Base-by-base conservation (phyloP, 345 rosid genomes). In the Salix udensis region DNA sequence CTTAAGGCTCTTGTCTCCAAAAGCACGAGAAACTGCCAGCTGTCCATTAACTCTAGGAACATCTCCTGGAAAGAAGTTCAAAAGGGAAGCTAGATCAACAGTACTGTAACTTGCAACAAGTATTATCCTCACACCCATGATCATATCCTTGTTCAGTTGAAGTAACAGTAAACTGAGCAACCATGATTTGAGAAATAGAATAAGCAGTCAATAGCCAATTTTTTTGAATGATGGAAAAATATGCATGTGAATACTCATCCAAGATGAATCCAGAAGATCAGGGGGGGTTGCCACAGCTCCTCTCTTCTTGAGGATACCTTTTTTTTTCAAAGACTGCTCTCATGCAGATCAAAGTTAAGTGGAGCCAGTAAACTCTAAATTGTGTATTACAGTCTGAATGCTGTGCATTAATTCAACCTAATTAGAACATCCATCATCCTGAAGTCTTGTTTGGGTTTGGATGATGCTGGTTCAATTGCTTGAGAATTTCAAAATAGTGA, bases 31-130 rank as follows among this genome's bases (percentile, higher is more conserved):
- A 42, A 91, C 93, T 28, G 96, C 96, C 73, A 91, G 83, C 80
- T 89, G 90, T 48, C 96, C 96, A 3, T 91, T 89, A 58, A 91
- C 96, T 79, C 93, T 82, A 34, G 96, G 90, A 75, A 89, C 97
- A 83, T 92, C 94, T 75, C 97, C 97, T 92, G 81, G 65, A 31
- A 67, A 78, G 39, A 40, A 44, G 40, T 68, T 75, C 71, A 46
- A 65, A 65, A 78, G 34, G 48, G 28, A 67, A 71, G 28, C 7
- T 7, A 66, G 69, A 66, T 18, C 1, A 4, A 58, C 28, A 58
- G 28, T 23, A 23, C 11, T 58, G 64, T 58, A 53, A 53, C 60
- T 53, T 21, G 23, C 12, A 53, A 53, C 24, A 21, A 53, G n/a
- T 2, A 6, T 13, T 31, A 26, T 15, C 40, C 39, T 21, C 19